Percentiles rank a stretch among this genome's conserved stretches.
Conservation (phyloP, 1,284 basidiomycete genomes). For the Sanghuangporus baumii region DNA sequence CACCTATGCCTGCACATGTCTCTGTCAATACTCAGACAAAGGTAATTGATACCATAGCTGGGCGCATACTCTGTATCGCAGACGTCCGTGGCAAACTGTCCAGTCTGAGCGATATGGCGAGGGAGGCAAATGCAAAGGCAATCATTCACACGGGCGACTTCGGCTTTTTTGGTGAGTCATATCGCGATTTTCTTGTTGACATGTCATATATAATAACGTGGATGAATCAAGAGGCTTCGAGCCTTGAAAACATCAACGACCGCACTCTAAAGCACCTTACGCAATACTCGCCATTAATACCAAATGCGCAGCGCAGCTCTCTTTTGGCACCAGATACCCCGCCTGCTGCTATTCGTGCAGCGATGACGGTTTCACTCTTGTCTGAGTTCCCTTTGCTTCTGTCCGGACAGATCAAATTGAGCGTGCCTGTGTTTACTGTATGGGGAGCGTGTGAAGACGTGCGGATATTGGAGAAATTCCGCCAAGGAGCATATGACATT, state of each 20-base stretch:
- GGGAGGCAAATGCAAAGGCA: slow-evolving; percentile 85
- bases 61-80: slow-evolving; percentile 91
- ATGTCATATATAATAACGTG: slow-evolving; percentile 1
- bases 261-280: slow-evolving; percentile 93
- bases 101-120: slow-evolving; percentile 85
- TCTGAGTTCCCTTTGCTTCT: slow-evolving; percentile 94
- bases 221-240: slow-evolving; percentile 56
- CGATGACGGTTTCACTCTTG: slow-evolving; percentile 67
- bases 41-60: slow-evolving; percentile 69
- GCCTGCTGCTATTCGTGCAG: slow-evolving; percentile 54
- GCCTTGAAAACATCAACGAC: slow-evolving; percentile 88
- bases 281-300: slow-evolving; percentile 96
- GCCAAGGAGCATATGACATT: slow-evolving; percentile 75
- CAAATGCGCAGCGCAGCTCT: slow-evolving; percentile 74
- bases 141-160: slow-evolving; percentile 99
- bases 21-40: slow-evolving; percentile 74
- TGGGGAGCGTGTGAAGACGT: slow-evolving; percentile 99
- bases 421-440: slow-evolving; percentile 92
- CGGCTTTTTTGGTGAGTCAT: slow-evolving; percentile 81
- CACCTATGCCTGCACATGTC: slow-evolving; percentile 45
- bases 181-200: neutral
- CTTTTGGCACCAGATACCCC: slow-evolving; percentile 68
- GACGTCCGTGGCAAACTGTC: slow-evolving; percentile 90
- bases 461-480: slow-evolving; percentile 86
- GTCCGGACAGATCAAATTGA: slow-evolving; percentile 81